Base-by-base conservation (phyloP, 306 rosid species). In the Parietaria judaica region DNA sequence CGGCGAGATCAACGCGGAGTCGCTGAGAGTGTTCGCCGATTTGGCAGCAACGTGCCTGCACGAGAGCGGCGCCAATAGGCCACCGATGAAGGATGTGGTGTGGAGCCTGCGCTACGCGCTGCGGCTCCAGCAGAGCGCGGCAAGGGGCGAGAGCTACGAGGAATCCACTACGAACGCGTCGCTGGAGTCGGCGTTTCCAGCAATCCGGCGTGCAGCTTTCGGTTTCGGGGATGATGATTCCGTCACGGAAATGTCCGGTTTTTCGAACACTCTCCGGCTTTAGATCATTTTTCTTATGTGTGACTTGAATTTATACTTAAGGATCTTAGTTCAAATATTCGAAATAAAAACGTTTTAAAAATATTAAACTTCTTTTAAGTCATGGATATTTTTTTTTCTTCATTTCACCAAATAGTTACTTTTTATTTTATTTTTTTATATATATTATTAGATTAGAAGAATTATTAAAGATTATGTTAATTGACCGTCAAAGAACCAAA, bases 51-150 rank as follows among this genome's bases (percentile, higher is more conserved):
- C 71, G 66, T 81, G 90, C 53, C 66, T 76, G 77, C 66, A 65
- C 23, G 76, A 74, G 0, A 73, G 68, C 46, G 67, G 73, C 16
- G 13, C 10, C n/a, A 75, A 78, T 47, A 55, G 84, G 76, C 83
- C 84, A 6, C 34, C 70, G 56, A 81, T 84, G 87, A 63, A 35
- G 0, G 79, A 78, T 58, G 86, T 84, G n/a, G 48, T 68, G 14
- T 81, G 84, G 86, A 72, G 73, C 58, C 61, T 81, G 69, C 81
- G 71, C 44, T 78, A 78, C 52, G 72, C 83, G 10, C 70, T 78
- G 51, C 78, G 72, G 77, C 82, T 81, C 69, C 83, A 84, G 48
- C 78, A 70, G 66, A 69, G 60, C 1, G 49, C 77, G 56, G 57
- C 10, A 13, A 46, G 17, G 1, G 61, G 70, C 66, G 78, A 66